phyloP scores from a whole-genome alignment of 306 rosid genomes.

The Cicer bijugum region DNA sequence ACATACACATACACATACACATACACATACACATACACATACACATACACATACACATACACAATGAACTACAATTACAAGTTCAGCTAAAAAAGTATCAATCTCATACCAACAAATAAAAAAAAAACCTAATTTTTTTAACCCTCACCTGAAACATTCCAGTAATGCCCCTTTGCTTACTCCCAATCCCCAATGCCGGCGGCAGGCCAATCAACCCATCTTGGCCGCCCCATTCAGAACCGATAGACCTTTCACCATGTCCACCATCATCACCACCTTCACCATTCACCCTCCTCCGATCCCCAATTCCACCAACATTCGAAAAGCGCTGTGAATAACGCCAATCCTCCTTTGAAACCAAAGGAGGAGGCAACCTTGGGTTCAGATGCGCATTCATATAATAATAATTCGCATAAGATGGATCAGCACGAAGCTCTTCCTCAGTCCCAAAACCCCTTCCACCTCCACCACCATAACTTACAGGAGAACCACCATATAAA shows the following conservation, averaged over 20 bases:
- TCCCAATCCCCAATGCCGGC: constrained; percentile 80
- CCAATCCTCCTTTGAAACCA: constrained; percentile 93
- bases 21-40: not conserved
- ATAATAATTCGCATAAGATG: constrained; percentile 73
- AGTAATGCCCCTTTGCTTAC: constrained; percentile 76
- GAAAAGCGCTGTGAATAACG: constrained; percentile 70
- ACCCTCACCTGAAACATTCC: constrained; percentile 74
- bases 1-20: not conserved
- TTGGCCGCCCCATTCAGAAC: constrained; percentile 73
- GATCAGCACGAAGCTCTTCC: constrained; percentile 90
- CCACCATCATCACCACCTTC: constrained; percentile 52
- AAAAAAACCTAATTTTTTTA: not conserved
- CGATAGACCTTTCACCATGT: constrained; percentile 51
- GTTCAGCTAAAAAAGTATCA: not conserved
- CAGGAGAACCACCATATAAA: constrained; percentile 51
- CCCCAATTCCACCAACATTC: constrained; percentile 75
- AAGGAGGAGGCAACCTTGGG: constrained; percentile 89
- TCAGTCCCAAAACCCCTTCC: constrained; percentile 50
- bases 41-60: not conserved
- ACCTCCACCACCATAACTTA: constrained; percentile 26
- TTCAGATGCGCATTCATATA: constrained; percentile 76
- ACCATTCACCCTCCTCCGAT: constrained; percentile 55
- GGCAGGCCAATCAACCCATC: constrained; percentile 80
- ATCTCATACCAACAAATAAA: not conserved
- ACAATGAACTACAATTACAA: constrained; percentile 10